Evolutionary conservation across 2,329 filamentous ascomycete species (phyloP).

Genomic region (Scedosporium apiospermum): DNA sequence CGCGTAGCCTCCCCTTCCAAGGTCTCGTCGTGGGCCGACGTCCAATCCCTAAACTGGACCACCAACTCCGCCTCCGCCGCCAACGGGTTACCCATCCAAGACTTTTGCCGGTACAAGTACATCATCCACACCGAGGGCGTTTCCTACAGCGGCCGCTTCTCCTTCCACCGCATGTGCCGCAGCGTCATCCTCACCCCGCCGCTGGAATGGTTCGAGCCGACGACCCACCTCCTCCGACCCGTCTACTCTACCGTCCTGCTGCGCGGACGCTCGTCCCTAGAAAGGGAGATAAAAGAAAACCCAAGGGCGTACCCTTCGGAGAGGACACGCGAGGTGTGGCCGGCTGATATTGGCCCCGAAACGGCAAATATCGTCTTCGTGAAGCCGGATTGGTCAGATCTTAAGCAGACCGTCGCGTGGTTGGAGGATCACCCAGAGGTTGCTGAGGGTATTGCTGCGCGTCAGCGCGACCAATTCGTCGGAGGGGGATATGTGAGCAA

Average conservation of each 20-base stretch:
- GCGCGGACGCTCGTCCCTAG: constrained; percentile 1
- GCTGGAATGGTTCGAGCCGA: constrained; percentile 38
- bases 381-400: constrained; percentile 39
- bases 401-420: constrained; percentile 35
- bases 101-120: constrained; percentile 42
- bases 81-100: constrained; percentile 37
- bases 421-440: constrained; percentile 31
- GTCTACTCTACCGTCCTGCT: constrained; percentile 26
- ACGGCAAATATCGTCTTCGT: constrained; percentile 42
- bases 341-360: constrained; percentile 8
- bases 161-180: constrained; percentile 39
- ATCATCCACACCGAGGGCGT: constrained; percentile 44
- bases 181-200: constrained; percentile 38
- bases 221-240: constrained; percentile 36
- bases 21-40: constrained; percentile 36
- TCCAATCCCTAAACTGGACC: constrained; percentile 29
- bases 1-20: constrained; percentile 14
- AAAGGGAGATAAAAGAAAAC: background rate
- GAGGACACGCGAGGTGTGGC: constrained; percentile 3
- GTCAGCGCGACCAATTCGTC: constrained; percentile 34
- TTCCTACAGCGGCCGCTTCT: constrained; percentile 42
- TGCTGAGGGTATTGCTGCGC: constrained; percentile 35
- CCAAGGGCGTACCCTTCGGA: background rate
- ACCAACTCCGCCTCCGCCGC: constrained; percentile 20
- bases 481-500: constrained; percentile 35